Evolutionary conservation across 2,329 filamentous ascomycete genomes (phyloP).

Genomic region (Scedosporium dehoogii): DNA sequence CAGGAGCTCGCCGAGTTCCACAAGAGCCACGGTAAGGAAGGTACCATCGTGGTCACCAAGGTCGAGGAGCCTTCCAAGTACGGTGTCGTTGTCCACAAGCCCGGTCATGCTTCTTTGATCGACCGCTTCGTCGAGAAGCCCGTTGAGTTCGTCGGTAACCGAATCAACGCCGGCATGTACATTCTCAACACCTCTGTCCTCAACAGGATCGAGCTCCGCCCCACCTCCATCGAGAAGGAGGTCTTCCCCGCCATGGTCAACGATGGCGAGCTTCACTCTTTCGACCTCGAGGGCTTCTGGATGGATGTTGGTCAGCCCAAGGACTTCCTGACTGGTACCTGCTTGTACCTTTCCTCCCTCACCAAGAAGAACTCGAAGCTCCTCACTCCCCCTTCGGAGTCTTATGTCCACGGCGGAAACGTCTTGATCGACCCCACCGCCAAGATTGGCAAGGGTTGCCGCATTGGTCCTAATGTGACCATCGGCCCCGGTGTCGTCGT

Average conservation of each 20-base stretch:
- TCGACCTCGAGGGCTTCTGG: constrained; percentile 96
- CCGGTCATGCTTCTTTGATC: constrained; percentile 79
- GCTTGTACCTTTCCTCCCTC: constrained; percentile 87
- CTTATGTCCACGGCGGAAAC: constrained; percentile 86
- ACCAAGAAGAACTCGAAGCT: constrained; percentile 83
- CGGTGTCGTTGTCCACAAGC: constrained; percentile 96
- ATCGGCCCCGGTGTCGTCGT: constrained; percentile 89
- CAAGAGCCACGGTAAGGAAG: constrained; percentile 85
- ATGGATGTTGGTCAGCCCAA: constrained; percentile 99
- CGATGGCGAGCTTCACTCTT: constrained; percentile 87
- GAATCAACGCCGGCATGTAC: constrained; percentile 98
- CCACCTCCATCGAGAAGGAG: constrained; percentile 97
- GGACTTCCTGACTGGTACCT: constrained; percentile 93
- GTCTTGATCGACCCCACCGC: constrained; percentile 89
- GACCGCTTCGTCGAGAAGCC: constrained; percentile 99
- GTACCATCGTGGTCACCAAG: constrained; percentile 97
- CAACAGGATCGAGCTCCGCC: constrained; percentile 85
- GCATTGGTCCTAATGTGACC: constrained; percentile 93
- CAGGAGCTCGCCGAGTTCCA: constrained; percentile 83
- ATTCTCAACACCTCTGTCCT: constrained; percentile 91
- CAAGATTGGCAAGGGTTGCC: constrained; percentile 97
- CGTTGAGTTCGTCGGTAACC: constrained; percentile 95
- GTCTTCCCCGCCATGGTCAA: constrained; percentile 91
- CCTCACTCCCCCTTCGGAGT: constrained; percentile 61
- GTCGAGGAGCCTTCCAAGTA: constrained; percentile 99